Evolutionary conservation across 371 early-diverging fungal species (phyloP).

Genomic region (Fennellomyces sp.): DNA sequence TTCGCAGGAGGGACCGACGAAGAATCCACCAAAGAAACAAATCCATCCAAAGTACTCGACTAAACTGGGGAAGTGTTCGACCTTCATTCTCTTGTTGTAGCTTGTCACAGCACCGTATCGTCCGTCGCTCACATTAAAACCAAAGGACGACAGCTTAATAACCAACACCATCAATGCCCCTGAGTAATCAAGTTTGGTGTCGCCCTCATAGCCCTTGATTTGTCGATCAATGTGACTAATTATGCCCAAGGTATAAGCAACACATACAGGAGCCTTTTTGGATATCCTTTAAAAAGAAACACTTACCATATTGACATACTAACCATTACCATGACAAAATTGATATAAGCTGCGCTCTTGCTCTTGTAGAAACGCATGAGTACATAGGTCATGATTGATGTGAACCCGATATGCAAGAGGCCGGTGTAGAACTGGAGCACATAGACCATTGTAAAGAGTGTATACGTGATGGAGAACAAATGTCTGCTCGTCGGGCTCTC

Average conservation of each 20-base stretch:
- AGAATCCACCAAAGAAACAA: conserved; percentile 85
- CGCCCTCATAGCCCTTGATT: conserved; percentile 47
- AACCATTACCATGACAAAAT: conserved; percentile 73
- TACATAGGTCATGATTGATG: conserved; percentile 59
- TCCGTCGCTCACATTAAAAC: conserved; percentile 67
- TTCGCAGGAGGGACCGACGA: conserved; percentile 89
- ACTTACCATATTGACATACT: conserved; percentile 78
- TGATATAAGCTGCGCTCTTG: conserved; percentile 63
- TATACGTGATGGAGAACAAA: conserved; percentile 68
- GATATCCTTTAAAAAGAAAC: neutral
- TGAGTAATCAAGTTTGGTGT: conserved; percentile 77
- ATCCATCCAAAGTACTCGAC: conserved; percentile 87
- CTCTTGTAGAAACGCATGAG: conserved; percentile 49
- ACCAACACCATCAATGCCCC: conserved; percentile 91
- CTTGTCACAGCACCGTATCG: conserved; percentile 3
- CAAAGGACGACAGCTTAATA: conserved; percentile 88
- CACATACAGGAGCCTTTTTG: neutral
- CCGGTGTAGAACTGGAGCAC: conserved; percentile 66
- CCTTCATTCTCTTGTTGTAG: conserved; percentile 69
- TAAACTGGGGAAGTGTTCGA: conserved; percentile 66
- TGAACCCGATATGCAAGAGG: conserved; percentile 64
- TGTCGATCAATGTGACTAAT: conserved; percentile 68
- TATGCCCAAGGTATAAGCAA: neutral
- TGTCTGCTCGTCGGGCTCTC: conserved; percentile 62
- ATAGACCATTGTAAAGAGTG: conserved; percentile 59